These are phyloP conservation scores for Hemileccinum impolitum DNA, from an alignment of 768 basidiomycete species.

Conservation along the genomic window DNA sequence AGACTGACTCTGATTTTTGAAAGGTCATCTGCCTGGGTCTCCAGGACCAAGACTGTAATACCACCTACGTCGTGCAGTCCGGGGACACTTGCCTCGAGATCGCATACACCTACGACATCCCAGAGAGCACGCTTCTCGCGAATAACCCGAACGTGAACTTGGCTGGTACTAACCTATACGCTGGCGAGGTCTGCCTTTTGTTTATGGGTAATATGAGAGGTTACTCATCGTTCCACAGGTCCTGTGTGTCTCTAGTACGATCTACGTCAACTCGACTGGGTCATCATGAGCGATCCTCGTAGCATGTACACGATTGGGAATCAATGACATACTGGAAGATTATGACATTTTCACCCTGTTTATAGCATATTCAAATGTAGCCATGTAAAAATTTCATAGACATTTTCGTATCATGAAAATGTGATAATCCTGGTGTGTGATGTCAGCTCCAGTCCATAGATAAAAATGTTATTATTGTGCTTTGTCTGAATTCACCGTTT, in stretches of 20 bases:
- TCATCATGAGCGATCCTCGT: constrained; percentile 1
- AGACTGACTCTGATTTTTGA: not conserved
- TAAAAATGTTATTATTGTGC: too few species aligned
- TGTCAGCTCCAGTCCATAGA: too few species aligned
- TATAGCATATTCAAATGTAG: too few species aligned
- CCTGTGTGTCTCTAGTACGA: constrained; percentile 23
- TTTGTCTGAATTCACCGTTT: too few species aligned
- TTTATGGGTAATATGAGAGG: not conserved
- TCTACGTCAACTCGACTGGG: constrained; percentile 22
- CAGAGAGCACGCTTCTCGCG: constrained; percentile 42
- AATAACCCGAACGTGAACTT: constrained; percentile 67
- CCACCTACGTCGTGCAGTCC: constrained; percentile 42
- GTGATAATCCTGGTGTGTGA: too few species aligned
- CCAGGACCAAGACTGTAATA: constrained; percentile 51
- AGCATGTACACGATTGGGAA: not conserved
- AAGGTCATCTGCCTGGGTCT: constrained; percentile 53
- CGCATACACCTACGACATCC: constrained; percentile 38
- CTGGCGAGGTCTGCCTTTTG: constrained; percentile 46
- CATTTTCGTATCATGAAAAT: too few species aligned
- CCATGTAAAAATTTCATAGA: too few species aligned
- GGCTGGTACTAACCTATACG: constrained; percentile 52
- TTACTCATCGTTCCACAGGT: constrained; percentile 20
- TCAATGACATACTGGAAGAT: too few species aligned
- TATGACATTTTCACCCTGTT: too few species aligned
- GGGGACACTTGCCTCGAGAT: constrained; percentile 53